Conservation (phyloP, 208 protist genomes). For the Trypanosoma conorhini region DNA sequence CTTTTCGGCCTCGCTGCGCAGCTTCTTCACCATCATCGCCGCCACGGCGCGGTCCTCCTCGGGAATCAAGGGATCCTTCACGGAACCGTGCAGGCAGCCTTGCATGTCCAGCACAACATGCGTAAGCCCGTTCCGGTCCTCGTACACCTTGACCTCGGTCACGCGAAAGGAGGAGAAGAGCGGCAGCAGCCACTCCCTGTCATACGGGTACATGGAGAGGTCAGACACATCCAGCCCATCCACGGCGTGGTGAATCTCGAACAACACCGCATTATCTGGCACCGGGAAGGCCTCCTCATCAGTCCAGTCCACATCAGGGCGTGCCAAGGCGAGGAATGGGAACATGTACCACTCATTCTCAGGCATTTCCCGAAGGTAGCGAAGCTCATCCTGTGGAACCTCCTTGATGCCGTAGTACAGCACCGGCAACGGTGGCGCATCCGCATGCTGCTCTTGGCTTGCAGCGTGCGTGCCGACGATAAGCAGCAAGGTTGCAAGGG, state of each 20-base stretch:
- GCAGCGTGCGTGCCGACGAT: not conserved
- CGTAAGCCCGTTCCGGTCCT: constrained; percentile 59
- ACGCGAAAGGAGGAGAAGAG: constrained; percentile 76
- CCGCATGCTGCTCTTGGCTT: not conserved
- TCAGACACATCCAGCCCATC: constrained; percentile 78
- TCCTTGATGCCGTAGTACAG: constrained; percentile 74
- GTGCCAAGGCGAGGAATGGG: constrained; percentile 52
- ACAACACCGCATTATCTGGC: constrained; percentile 79
- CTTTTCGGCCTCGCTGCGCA: constrained; percentile 48
- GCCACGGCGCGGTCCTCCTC: constrained; percentile 69
- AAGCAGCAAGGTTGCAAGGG: constrained; percentile 30
- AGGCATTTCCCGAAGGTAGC: constrained; percentile 39
- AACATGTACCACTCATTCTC: constrained; percentile 77
- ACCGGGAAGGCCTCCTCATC: constrained; percentile 37
- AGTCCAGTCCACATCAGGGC: constrained; percentile 29
- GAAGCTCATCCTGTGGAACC: constrained; percentile 49
- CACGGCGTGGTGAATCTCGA: constrained; percentile 63
- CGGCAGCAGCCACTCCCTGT: constrained; percentile 81
- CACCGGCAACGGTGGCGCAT: constrained; percentile 20
- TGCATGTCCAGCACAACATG: constrained; percentile 73
- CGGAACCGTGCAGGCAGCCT: constrained; percentile 59
- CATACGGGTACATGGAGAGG: constrained; percentile 63
- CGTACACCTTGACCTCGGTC: constrained; percentile 37
- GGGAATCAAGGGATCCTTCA: constrained; percentile 61
- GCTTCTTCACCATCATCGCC: constrained; percentile 56